Evolutionary conservation across 176 grass and related monocot genomes (phyloP).

Genomic region (Phragmites australis): DNA sequence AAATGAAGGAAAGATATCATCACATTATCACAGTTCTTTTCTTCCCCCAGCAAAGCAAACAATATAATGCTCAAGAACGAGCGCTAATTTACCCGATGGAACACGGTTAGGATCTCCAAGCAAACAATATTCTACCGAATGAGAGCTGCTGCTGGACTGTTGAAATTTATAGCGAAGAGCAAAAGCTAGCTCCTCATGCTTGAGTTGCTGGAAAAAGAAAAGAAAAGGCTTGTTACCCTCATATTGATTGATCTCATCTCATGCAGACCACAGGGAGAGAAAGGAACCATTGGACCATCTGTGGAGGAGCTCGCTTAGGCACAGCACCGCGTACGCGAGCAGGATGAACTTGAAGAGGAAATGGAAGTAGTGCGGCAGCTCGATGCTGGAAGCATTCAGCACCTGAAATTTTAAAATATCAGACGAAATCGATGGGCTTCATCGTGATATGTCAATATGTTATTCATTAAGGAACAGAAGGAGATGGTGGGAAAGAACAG

Average conservation of each 20-base stretch:
- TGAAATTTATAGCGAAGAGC: conserved; percentile 7
- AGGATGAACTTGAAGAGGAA: conserved; percentile 64
- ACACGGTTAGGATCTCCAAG: not conserved
- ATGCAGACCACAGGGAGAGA: conserved; percentile 43
- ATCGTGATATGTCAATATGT: not conserved
- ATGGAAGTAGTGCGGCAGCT: conserved; percentile 57
- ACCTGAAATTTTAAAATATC: conserved; percentile 25
- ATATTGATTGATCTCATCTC: not conserved
- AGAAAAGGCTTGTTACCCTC: not conserved
- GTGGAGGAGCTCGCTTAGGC: conserved; percentile 51
- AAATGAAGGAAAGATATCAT: no score
- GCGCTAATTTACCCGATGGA: conserved; percentile 5
- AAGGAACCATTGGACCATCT: conserved; percentile 45
- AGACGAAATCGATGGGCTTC: not conserved
- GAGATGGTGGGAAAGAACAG: not conserved
- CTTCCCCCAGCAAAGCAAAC: no score
- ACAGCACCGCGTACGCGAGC: conserved; percentile 57
- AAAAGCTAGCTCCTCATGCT: conserved; percentile 1
- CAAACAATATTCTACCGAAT: conserved; percentile 24
- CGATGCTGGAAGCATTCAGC: conserved; percentile 44
- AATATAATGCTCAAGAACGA: no score
- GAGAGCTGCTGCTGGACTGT: not conserved
- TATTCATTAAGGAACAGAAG: not conserved
- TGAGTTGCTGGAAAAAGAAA: not conserved
- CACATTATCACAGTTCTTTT: no score